Evolutionary conservation across 495 filamentous ascomycete genomes (phyloP).

Genomic region (Evansstolkia leycettana): DNA sequence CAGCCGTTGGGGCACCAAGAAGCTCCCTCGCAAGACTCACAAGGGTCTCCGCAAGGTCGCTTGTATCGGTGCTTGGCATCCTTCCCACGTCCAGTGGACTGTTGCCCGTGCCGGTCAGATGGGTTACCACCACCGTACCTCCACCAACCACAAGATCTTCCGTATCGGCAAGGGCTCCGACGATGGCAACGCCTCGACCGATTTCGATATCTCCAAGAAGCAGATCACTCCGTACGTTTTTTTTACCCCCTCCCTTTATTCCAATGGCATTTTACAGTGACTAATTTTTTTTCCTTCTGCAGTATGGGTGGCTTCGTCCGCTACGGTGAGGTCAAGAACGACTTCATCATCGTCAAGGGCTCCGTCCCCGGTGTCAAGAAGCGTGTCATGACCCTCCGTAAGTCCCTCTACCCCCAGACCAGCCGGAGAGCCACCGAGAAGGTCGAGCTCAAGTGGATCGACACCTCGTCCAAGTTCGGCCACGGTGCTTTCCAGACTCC

Average conservation of each 20-base stretch:
- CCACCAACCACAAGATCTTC: constrained; percentile 99
- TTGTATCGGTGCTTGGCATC: constrained; percentile 99
- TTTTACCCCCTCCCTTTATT: background rate
- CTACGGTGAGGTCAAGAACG: constrained; percentile 99
- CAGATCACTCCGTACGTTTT: constrained; percentile 90
- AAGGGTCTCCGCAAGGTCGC: constrained; percentile 99
- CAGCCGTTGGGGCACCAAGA: constrained; percentile 98
- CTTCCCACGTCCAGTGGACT: constrained; percentile 99
- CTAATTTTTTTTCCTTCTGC: background rate
- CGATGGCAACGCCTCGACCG: constrained; percentile 84
- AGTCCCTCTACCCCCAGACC: constrained; percentile 98
- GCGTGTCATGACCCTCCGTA: constrained; percentile 96
- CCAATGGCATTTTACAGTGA: background rate
- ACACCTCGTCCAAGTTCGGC: constrained; percentile 99
- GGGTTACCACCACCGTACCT: constrained; percentile 99
- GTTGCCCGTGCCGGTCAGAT: constrained; percentile 99
- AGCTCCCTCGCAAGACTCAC: constrained; percentile 99
- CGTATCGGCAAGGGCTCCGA: constrained; percentile 86
- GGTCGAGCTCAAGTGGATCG: constrained; percentile 99
- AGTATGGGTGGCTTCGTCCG: constrained; percentile 98
- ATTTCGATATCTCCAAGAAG: constrained; percentile 98
- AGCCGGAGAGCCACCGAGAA: constrained; percentile 92
- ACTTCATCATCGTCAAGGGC: constrained; percentile 97
- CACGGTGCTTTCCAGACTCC: constrained; percentile 99
- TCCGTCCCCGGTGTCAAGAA: constrained; percentile 98